Conservation (phyloP, 768 basidiomycete species). For the Tylopilus cervinicoccineus region DNA sequence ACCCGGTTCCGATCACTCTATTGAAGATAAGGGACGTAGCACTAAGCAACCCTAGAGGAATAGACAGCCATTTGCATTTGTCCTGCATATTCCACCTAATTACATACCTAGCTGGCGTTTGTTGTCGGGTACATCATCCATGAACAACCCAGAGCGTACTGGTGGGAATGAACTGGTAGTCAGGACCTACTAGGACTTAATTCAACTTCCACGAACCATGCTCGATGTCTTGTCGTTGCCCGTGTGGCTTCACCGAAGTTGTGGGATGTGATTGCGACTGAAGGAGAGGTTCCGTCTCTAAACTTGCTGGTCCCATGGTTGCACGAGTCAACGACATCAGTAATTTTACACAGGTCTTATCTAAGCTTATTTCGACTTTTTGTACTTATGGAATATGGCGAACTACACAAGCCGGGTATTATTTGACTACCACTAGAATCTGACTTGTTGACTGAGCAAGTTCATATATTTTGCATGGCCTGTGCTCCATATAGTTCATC, state of each 20-base stretch:
- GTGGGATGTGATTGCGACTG: not conserved
- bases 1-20: constrained; percentile 73
- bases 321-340: not conserved
- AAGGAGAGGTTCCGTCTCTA: constrained; percentile 23
- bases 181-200: too few species aligned
- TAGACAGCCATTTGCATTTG: not conserved
- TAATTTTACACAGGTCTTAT: too few species aligned
- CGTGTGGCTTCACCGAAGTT: not conserved
- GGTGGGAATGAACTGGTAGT: not conserved
- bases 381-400: too few species aligned
- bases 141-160: constrained; percentile 13
- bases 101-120: constrained; percentile 50
- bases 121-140: constrained; percentile 44
- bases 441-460: too few species aligned
- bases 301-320: not conserved
- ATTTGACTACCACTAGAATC: too few species aligned
- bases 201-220: constrained; percentile 11
- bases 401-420: too few species aligned
- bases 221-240: constrained; percentile 1
- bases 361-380: too few species aligned
- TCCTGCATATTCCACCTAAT: not conserved
- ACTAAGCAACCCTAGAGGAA: constrained; percentile 33
- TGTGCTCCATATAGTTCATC: too few species aligned
- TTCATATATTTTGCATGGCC: too few species aligned
- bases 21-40: constrained; percentile 71